phyloP scores from a whole-genome alignment of 2,329 filamentous ascomycete genomes.

The Penicillium griseofulvum region DNA sequence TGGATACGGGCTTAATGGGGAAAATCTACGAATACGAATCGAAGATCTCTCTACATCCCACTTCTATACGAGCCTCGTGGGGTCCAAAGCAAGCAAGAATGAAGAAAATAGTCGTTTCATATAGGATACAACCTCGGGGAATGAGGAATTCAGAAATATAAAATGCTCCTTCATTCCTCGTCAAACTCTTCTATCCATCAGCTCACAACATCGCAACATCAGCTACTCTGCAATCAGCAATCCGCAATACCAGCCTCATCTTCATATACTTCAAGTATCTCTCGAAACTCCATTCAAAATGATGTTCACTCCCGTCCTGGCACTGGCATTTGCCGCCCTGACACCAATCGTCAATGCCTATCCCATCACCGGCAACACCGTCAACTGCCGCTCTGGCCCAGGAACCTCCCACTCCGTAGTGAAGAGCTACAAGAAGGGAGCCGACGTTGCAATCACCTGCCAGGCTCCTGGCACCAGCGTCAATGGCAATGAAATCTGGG shows the following conservation, averaged over 20 bases:
- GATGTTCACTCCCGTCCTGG: slow-evolving; percentile 5
- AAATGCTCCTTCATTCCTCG: neutral
- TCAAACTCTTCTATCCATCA: neutral
- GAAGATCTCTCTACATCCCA: neutral
- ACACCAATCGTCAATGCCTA: slow-evolving; percentile 11
- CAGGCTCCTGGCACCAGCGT: slow-evolving; percentile 11
- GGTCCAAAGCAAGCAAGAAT: neutral
- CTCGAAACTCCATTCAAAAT: neutral
- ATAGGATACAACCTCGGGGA: too few relatives aligned
- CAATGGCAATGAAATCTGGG: slow-evolving; percentile 18
- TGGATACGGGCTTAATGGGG: neutral
- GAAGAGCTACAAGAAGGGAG: slow-evolving; percentile 14
- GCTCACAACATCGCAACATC: neutral
- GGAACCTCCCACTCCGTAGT: slow-evolving; percentile 17
- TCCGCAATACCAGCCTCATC: neutral
- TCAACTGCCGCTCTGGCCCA: slow-evolving; percentile 21
- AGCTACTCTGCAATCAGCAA: neutral
- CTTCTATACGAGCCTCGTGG: slow-evolving; percentile 2
- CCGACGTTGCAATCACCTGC: slow-evolving; percentile 13
- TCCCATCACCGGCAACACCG: slow-evolving; percentile 11
- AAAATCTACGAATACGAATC: neutral
- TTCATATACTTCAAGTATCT: neutral
- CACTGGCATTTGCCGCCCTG: slow-evolving; percentile 6
- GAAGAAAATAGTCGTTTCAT: neutral
- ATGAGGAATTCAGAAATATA: neutral